phyloP scores from a whole-genome alignment of 169 alveolate species.

The Babesia ovata region DNA sequence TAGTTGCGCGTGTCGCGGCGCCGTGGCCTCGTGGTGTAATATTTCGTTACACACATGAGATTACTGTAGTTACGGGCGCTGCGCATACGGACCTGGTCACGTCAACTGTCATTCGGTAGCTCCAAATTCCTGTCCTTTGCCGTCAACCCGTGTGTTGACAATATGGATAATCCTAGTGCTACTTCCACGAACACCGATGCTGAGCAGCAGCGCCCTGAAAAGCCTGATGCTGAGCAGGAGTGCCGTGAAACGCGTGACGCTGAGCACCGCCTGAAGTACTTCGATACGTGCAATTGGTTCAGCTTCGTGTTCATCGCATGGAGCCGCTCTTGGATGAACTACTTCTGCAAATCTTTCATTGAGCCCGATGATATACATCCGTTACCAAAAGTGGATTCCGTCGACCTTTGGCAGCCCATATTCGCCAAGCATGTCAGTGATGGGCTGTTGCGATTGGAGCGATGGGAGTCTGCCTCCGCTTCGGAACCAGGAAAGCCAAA shows the following conservation, averaged over 20 bases:
- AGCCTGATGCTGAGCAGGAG: too few relatives aligned
- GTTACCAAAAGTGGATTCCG: conserved; percentile 24
- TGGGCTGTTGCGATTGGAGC: conserved; percentile 39
- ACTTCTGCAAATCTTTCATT: neutral
- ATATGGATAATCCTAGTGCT: too few relatives aligned
- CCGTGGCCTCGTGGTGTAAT: too few relatives aligned
- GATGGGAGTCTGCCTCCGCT: neutral
- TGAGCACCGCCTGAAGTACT: neutral
- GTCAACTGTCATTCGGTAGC: too few relatives aligned
- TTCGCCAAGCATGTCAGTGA: conserved; percentile 61
- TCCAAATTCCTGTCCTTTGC: too few relatives aligned
- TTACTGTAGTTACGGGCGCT: too few relatives aligned
- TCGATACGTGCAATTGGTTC: conserved; percentile 5
- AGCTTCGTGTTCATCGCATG: conserved; percentile 11
- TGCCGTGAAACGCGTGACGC: neutral
- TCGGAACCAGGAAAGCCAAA: neutral
- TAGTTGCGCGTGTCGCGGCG: too few relatives aligned
- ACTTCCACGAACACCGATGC: too few relatives aligned
- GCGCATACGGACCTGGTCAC: too few relatives aligned
- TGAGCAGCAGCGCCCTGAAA: too few relatives aligned
- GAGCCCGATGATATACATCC: conserved; percentile 25
- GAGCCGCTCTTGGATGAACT: conserved; percentile 5
- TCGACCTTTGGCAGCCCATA: conserved; percentile 50
- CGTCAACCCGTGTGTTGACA: too few relatives aligned
- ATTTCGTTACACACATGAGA: too few relatives aligned